A percentile compares a stretch with the other conserved stretches of the same genome.
These are phyloP conservation scores for Candida buenavistaensis DNA, from an alignment of 1,139 yeast genomes.

Conservation along the genomic window DNA sequence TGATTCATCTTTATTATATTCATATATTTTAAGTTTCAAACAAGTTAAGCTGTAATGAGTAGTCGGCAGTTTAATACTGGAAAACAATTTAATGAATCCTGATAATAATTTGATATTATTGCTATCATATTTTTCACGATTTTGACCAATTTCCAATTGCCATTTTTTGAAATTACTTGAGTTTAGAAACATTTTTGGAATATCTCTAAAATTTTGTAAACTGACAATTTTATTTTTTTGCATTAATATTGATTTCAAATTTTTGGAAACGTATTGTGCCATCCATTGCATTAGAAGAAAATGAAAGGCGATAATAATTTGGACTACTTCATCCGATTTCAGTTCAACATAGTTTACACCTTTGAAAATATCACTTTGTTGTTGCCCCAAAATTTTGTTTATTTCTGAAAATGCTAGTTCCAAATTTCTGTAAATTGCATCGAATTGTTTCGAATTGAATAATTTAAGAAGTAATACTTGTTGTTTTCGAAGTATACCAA, in stretches of 20 bases:
- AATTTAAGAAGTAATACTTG: conserved; percentile 31
- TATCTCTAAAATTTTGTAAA: conserved; percentile 11
- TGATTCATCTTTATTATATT: conserved; percentile 9
- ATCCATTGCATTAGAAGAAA: conserved; percentile 31
- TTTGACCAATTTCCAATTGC: conserved; percentile 16
- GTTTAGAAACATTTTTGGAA: conserved; percentile 23
- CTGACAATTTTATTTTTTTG: conserved; percentile 14
- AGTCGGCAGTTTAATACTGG: conserved; percentile 8
- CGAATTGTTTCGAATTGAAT: conserved; percentile 23
- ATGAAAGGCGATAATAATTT: conserved; percentile 30
- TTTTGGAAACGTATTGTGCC: conserved; percentile 25
- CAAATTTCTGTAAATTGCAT: conserved; percentile 17
- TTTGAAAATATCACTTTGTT: conserved; percentile 9
- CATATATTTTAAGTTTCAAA: conserved; percentile 14
- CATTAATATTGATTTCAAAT: conserved; percentile 17
- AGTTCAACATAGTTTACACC: conserved; percentile 12
- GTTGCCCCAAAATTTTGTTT: conserved; percentile 1
- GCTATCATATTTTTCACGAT: conserved; percentile 16
- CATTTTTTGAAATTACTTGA: conserved; percentile 24
- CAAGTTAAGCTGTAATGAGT: conserved; percentile 10
- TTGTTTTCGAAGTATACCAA: conserved; percentile 24
- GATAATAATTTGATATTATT: conserved; percentile 24
- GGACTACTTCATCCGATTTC: conserved; percentile 15
- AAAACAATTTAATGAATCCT: conserved; percentile 25
- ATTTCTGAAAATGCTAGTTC: conserved; percentile 8